Evolutionary conservation across 371 early-diverging fungal species (phyloP), one percentile per base, ranked within the genome.

Genomic region (Globomyces sp.): DNA sequence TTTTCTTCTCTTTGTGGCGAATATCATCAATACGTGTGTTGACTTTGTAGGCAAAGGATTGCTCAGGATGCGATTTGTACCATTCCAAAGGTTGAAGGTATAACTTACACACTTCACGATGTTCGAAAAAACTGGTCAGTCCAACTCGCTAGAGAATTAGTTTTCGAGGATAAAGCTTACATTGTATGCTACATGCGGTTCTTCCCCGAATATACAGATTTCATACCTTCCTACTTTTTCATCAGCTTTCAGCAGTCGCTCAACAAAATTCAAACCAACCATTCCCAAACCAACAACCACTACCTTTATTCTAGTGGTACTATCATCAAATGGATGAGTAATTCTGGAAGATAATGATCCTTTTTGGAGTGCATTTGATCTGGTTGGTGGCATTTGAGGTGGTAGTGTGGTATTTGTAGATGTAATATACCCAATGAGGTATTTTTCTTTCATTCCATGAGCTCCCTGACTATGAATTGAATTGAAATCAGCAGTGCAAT

Each of bases 401-500:
- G 24, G 24, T 24, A 24, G 24, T 24, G 24, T 24, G 24, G 24
- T 24, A 24, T 24, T 24, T 24, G 24, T 24, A 24, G 24, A 24
- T 24, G 24, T 24, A 24, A 24, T 24, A 24, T 24, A 24, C 24
- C 55, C 55, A 39, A 55, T 39, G 39, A 36, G 40, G n/a, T 55
- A 55, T n/a, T 55, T 55, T 55, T 55, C 55, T 39, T 55, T 55
- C 9, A 40, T 39, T 39, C 40, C 55, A 9, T 55, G 36, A 9
- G 55, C 40, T 39, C 55, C 55, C 1, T 90, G 86, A 42, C 91
- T 89, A 74, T 96, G 96, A 57, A 96, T 90, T 78, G 91, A 92
- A 57, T 93, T 90, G 80, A 95, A 96, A 61, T 92, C 88, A 63
- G 84, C 90, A 44, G 95, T 92, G 36, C 90, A 89, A 68, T 95